These are phyloP conservation scores for Babesia microti DNA, from an alignment of 169 alveolate genomes.

Conservation along the genomic window DNA sequence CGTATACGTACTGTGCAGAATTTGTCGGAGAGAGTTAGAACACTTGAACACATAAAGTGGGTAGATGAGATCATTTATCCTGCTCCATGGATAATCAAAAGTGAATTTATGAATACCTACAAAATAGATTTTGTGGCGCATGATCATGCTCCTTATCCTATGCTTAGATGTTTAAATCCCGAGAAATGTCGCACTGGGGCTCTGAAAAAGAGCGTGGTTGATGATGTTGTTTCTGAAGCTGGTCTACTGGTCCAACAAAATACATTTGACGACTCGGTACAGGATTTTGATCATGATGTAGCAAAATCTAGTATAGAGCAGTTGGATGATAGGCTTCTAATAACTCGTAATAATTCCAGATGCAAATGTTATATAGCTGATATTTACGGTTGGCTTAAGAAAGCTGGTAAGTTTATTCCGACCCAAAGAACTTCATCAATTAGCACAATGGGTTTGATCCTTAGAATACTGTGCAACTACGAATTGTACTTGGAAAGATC, in stretches of 20 bases:
- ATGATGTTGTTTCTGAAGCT: neutral
- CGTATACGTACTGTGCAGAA: conserved; percentile 89
- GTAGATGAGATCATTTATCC: conserved; percentile 92
- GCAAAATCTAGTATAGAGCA: too few species aligned
- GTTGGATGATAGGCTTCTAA: too few species aligned
- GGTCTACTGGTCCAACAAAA: too few species aligned
- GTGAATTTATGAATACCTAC: conserved; percentile 73
- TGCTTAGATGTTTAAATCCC: too few species aligned
- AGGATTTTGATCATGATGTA: too few species aligned
- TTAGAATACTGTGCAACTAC: conserved; percentile 84
- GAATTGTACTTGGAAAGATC: conserved; percentile 86
- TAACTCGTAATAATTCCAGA: too few species aligned
- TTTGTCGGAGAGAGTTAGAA: conserved; percentile 82
- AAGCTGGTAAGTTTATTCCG: conserved; percentile 73
- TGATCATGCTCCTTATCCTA: conserved; percentile 78
- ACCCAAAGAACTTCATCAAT: conserved; percentile 86
- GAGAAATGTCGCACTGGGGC: too few species aligned
- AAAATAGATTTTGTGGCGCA: conserved; percentile 83
- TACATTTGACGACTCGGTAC: too few species aligned
- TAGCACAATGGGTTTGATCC: conserved; percentile 86
- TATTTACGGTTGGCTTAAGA: conserved; percentile 70
- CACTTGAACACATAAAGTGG: conserved; percentile 88
- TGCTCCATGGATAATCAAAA: conserved; percentile 83
- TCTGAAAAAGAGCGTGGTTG: conserved; percentile 7
- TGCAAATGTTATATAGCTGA: too few species aligned